These are phyloP conservation scores for Monilinia aucupariae DNA, from an alignment of 2,329 filamentous ascomycete genomes.

Conservation along the genomic window DNA sequence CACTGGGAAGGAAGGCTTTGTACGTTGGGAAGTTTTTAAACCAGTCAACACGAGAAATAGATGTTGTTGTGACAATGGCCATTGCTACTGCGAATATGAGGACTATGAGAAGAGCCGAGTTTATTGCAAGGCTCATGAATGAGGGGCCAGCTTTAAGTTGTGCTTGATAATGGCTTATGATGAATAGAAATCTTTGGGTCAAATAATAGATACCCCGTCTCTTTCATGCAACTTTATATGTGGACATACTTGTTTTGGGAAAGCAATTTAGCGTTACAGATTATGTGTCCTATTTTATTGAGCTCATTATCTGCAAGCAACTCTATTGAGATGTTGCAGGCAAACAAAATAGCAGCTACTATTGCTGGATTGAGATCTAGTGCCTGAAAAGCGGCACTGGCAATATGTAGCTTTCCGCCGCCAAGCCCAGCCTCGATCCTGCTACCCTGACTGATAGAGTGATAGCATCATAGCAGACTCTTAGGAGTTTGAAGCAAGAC, in stretches of 20 bases:
- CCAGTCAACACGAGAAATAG: not conserved
- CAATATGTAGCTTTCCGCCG: too few relatives aligned
- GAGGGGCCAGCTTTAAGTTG: not conserved
- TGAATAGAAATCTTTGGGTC: not conserved
- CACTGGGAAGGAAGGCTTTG: constrained; percentile 5
- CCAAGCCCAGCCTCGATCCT: too few relatives aligned
- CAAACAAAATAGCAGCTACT: too few relatives aligned
- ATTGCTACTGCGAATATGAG: constrained; percentile 10
- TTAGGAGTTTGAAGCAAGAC: too few relatives aligned
- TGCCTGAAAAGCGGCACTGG: too few relatives aligned
- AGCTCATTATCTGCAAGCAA: not conserved
- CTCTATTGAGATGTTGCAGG: not conserved
- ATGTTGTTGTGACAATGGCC: not conserved
- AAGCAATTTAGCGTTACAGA: too few relatives aligned
- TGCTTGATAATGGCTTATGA: not conserved
- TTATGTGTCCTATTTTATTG: too few relatives aligned
- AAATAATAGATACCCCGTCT: not conserved
- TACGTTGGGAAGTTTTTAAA: constrained; percentile 9
- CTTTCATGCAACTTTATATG: not conserved
- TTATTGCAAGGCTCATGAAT: not conserved
- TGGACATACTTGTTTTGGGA: not conserved
- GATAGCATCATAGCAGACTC: too few relatives aligned
- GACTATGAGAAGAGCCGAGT: constrained; percentile 1
- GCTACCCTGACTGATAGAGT: too few relatives aligned
- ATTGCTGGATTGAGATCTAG: not conserved